Conservation (phyloP, 2,329 filamentous ascomycete species). For the Microcyclospora tardicrescens region DNA sequence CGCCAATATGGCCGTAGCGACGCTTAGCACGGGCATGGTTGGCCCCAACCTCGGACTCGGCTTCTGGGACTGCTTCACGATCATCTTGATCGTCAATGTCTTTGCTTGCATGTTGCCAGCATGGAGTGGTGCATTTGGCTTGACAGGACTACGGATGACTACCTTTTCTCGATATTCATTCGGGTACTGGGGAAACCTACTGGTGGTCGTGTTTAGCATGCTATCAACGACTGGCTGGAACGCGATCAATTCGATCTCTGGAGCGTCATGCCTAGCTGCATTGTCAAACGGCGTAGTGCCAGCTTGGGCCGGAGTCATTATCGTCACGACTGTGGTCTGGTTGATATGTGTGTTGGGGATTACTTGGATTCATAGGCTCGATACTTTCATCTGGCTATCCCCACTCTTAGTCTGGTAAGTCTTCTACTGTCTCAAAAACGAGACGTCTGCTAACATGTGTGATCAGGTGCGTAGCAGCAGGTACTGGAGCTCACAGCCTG, state of each 20-base stretch:
- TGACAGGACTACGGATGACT: constrained; percentile 8
- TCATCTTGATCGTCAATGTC: constrained; percentile 7
- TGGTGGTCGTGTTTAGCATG: constrained; percentile 4
- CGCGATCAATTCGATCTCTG: constrained; percentile 4
- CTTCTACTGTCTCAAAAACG: neutral
- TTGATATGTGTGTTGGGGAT: constrained; percentile 5
- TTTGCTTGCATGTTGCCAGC: constrained; percentile 5
- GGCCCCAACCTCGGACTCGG: constrained; percentile 6
- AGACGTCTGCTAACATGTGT: neutral
- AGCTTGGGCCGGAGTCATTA: constrained; percentile 6
- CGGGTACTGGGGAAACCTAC: constrained; percentile 6
- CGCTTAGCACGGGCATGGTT: constrained; percentile 7
- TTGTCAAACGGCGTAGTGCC: constrained; percentile 4
- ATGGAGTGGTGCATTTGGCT: constrained; percentile 5
- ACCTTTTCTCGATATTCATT: constrained; percentile 6
- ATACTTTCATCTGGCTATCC: constrained; percentile 5
- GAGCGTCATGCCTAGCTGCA: constrained; percentile 6
- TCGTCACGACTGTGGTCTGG: constrained; percentile 6
- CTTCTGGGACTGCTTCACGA: constrained; percentile 7
- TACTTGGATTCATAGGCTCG: constrained; percentile 6
- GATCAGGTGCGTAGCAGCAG: constrained; percentile 4
- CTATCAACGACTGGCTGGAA: constrained; percentile 7
- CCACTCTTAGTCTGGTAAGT: constrained; percentile 4
- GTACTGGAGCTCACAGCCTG: constrained; percentile 3
- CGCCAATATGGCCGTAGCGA: constrained; percentile 8